A percentile compares a stretch with the other conserved stretches of the same genome.
Evolutionary conservation across 768 basidiomycete species (phyloP).

Genomic region (Kwoniella sp.): DNA sequence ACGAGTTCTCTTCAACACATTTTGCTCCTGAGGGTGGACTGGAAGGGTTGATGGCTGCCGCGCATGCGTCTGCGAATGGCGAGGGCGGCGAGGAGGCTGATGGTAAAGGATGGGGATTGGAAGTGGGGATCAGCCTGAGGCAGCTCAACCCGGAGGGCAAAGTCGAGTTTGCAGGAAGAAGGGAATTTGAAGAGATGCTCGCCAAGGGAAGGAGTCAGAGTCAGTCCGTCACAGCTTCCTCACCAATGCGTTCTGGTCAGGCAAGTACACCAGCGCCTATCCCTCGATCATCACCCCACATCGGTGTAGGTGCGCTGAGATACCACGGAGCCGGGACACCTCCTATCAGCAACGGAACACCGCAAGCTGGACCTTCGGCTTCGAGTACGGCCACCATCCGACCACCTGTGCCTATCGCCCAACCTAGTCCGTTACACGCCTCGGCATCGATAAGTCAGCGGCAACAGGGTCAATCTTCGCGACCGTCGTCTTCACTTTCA

Average conservation of each 20-base stretch:
- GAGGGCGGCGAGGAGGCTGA: slow-evolving; percentile 23
- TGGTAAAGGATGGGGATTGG: slow-evolving; percentile 51
- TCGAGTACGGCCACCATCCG: slow-evolving; percentile 15
- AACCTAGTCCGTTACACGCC: slow-evolving; percentile 13
- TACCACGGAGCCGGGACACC: slow-evolving; percentile 3
- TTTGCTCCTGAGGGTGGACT: slow-evolving; percentile 40
- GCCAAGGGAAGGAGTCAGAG: slow-evolving; percentile 7
- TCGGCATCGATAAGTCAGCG: background rate
- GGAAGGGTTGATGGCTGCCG: slow-evolving; percentile 48
- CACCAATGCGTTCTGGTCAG: slow-evolving; percentile 1
- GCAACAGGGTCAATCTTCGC: slow-evolving; percentile 8
- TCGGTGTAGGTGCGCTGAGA: slow-evolving; percentile 1
- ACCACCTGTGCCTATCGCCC: slow-evolving; percentile 14
- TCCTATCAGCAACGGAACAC: slow-evolving; percentile 1
- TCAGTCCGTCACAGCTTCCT: slow-evolving; percentile 1
- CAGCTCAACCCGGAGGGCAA: slow-evolving; percentile 39
- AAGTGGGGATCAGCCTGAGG: slow-evolving; percentile 40
- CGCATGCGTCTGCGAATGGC: slow-evolving; percentile 1
- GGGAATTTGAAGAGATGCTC: slow-evolving; percentile 47
- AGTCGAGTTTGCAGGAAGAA: slow-evolving; percentile 31
- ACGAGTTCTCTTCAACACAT: slow-evolving; percentile 32
- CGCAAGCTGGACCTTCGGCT: slow-evolving; percentile 13
- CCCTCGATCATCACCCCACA: slow-evolving; percentile 18
- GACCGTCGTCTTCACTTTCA: slow-evolving; percentile 26
- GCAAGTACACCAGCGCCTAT: slow-evolving; percentile 13